These are phyloP conservation scores for Colletotrichum sp. DNA, from an alignment of 2,329 filamentous ascomycete genomes.

Conservation along the genomic window DNA sequence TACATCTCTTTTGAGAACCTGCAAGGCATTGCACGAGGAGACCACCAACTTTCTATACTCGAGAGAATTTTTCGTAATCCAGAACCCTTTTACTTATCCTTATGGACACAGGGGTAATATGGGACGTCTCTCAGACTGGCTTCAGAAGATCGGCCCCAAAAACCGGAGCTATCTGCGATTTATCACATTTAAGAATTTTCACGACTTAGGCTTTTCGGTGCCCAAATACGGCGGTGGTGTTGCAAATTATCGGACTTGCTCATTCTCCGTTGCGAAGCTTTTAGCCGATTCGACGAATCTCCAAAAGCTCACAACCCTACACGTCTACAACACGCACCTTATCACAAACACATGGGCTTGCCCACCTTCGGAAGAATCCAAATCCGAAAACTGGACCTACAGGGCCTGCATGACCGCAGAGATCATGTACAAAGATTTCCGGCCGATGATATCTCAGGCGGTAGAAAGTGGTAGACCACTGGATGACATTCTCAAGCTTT, in stretches of 20 bases:
- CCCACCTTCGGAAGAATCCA: not conserved
- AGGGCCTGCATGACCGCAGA: not conserved
- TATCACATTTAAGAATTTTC: not conserved
- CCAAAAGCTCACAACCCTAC: not conserved
- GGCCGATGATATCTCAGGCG: not conserved
- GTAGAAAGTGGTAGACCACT: not conserved
- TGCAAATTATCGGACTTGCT: not conserved
- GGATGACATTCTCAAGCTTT: not conserved
- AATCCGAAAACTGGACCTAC: not conserved
- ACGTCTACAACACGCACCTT: accelerated
- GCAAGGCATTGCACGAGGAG: not conserved
- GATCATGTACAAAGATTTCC: not conserved
- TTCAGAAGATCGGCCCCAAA: not conserved
- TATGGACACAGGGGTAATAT: accelerated
- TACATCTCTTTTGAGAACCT: not conserved
- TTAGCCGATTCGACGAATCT: not conserved
- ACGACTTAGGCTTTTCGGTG: not conserved
- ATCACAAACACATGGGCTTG: not conserved
- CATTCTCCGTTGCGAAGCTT: not conserved
- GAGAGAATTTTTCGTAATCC: not conserved
- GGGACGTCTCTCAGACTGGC: not conserved
- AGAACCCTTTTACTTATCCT: accelerated
- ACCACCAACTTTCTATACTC: not conserved
- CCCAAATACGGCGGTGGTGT: accelerated
- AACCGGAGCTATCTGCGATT: not conserved